Base-by-base conservation (phyloP, 805 yeast genomes). In the Saccharomycopsis lassenensis region DNA sequence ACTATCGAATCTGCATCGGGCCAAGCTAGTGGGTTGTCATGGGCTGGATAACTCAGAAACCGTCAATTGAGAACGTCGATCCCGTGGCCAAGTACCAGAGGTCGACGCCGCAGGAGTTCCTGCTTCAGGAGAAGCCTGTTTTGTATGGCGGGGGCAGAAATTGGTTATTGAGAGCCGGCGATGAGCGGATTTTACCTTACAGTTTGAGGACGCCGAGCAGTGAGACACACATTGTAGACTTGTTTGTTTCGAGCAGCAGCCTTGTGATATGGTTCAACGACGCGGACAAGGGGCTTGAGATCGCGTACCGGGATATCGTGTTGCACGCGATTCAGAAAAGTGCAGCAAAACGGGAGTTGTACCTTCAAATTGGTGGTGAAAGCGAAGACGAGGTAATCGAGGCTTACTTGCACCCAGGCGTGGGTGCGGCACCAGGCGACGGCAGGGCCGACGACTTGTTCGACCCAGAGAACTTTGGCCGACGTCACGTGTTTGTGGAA, bases 221-320 rank as follows among this genome's bases (percentile, higher is more conserved):
- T 8, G 7, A 3, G 24, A 33, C 3, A 17, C 19, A n/a, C 7
- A 43, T 43, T 7, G 50, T 51, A 5, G 69, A 64, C 35, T 28
- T 65, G 3, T 65, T 61, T 45, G 58, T 60, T 1, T 33, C 64
- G 33, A 58, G 57, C 33, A 48, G 55, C 4, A 54, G 57, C 8
- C 43, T 65, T 3, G 45, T 63, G 2, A 39, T 64, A 2, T 65
- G 71, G 71, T 54, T 64, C 29, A 48, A 51, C 21, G 46, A 48
- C 5, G 38, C 52, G 22, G 52, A 52, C 3, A 55, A 50, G 20
- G 69, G 69, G 0, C 25, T 63, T 4, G 60, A 61, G 32, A 34
- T 62, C 2, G 59, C 60, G 7, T 62, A 60, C 44, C 39, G 44
- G 4, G 22, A 29, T 4, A 40, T 55, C 4, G 45, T 43, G 1